A percentile compares a stretch with the other conserved stretches of the same genome.
These are phyloP conservation scores for Colletotrichum sp. DNA, from an alignment of 2,329 filamentous ascomycete genomes.

Conservation along the genomic window DNA sequence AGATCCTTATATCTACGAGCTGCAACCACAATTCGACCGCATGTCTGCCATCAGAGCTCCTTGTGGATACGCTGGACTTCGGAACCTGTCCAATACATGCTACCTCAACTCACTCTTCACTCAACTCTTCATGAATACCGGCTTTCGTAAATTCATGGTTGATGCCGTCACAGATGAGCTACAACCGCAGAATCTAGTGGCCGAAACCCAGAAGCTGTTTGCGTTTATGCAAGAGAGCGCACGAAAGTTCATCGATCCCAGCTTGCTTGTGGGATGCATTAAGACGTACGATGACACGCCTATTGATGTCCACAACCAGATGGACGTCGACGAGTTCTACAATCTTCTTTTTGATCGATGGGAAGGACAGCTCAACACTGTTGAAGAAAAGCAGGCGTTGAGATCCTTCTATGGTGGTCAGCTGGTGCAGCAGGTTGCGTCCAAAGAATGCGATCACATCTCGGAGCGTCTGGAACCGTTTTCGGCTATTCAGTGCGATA, in stretches of 20 bases:
- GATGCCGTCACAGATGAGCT: conserved; percentile 60
- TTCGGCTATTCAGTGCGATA: conserved; percentile 93
- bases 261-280: conserved; percentile 74
- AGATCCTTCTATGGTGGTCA: conserved; percentile 89
- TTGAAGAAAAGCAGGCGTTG: conserved; percentile 73
- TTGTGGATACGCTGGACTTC: conserved; percentile 87
- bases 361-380: conserved; percentile 77
- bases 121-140: conserved; percentile 94
- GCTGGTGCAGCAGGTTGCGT: conserved; percentile 93
- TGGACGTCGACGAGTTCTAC: conserved; percentile 99
- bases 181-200: conserved; percentile 70
- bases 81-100: conserved; percentile 93
- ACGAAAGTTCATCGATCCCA: conserved; percentile 75
- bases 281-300: conserved; percentile 80
- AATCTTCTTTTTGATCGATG: conserved; percentile 91
- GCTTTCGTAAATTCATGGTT: conserved; percentile 86
- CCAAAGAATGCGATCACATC: conserved; percentile 91
- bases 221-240: conserved; percentile 84
- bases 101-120: conserved; percentile 95
- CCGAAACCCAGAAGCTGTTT: conserved; percentile 82
- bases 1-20: conserved; percentile 65
- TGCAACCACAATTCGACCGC: conserved; percentile 68
- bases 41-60: conserved; percentile 72
- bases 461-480: conserved; percentile 91
- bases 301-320: conserved; percentile 89